These are phyloP conservation scores for Euphorbia tirucalli DNA, from an alignment of 345 rosid genomes.

Conservation along the genomic window DNA sequence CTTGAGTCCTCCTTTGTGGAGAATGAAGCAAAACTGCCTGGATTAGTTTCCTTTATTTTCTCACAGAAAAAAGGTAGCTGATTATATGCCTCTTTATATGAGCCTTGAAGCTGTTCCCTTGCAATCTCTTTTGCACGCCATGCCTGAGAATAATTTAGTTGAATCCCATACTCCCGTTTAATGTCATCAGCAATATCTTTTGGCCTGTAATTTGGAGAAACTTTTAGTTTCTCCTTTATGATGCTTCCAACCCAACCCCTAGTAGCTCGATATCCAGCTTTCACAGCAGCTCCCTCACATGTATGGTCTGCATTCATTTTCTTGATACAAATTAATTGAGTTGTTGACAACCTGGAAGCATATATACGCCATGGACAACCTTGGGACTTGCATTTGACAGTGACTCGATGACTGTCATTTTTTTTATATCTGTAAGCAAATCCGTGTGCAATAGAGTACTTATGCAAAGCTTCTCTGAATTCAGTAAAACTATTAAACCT, in stretches of 20 bases:
- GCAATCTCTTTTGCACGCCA: slow-evolving; percentile 95
- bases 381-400: slow-evolving; percentile 80
- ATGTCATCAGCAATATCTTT: slow-evolving; percentile 91
- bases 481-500: slow-evolving; percentile 75
- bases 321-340: slow-evolving; percentile 79
- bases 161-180: slow-evolving; percentile 82
- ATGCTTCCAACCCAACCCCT: slow-evolving; percentile 95
- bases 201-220: slow-evolving; percentile 80
- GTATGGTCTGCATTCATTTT: slow-evolving; percentile 80
- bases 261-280: slow-evolving; percentile 80
- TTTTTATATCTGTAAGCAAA: slow-evolving; percentile 90
- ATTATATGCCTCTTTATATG: slow-evolving; percentile 79
- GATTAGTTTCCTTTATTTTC: slow-evolving; percentile 89
- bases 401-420: slow-evolving; percentile 84
- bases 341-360: slow-evolving; percentile 76
- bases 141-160: slow-evolving; percentile 86
- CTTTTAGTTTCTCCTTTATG: slow-evolving; percentile 81
- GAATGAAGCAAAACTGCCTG: slow-evolving; percentile 76
- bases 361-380: slow-evolving; percentile 97
- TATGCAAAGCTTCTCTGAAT: slow-evolving; percentile 87
- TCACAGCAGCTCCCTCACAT: slow-evolving; percentile 76
- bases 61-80: slow-evolving; percentile 80
- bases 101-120: slow-evolving; percentile 92
- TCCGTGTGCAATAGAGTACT: slow-evolving; percentile 81
- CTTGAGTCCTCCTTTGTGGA: slow-evolving; percentile 84